Evolutionary conservation across 306 rosid genomes (phyloP), one percentile per base, ranked within the genome.

Genomic region (Lathyrus oleraceus): DNA sequence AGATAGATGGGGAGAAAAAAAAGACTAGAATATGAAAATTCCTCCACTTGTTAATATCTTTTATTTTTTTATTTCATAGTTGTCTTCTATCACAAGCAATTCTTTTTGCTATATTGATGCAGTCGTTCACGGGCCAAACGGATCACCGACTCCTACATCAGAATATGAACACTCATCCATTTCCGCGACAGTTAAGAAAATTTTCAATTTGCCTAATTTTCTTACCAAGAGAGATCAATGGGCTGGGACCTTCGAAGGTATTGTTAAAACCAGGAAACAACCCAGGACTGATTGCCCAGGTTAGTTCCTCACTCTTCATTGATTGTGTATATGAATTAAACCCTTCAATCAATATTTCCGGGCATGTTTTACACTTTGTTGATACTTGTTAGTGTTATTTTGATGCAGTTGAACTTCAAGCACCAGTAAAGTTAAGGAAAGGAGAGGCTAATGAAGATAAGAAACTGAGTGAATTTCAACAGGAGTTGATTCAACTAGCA

Each of bases 271-370:
- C 23, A 73, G 82, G 68, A 79, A 80, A 10, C 32, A 86, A 40
- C 97, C 98, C 8, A 87, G 98, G 70, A 88, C 91, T 23, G 97
- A 90, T 65, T 90, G 98, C 78, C 98, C 98, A 28, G 90, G 98
- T 90, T 75, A 67, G 81, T 78, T 35, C 0, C 10, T 28, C 14
- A 53, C 7, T 35, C 39, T 35, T 10, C 48, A 43, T 5, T 43
- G 7, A 13, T n/a, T 6, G 5, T 10, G 13, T 11, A 12, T 42
- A 42, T 11, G 5, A 42, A 42, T 12, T 13, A 43, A 13, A 13
- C n/a, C n/a, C n/a, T n/a, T n/a, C n/a, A n/a, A n/a, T n/a, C n/a
- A n/a, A n/a, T n/a, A 0, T 45, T 45, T 49, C 2, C 2, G 0
- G 1, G 4, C 67, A 63, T 62, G 16, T 70, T 71, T 70, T 43